phyloP scores from a whole-genome alignment of 2,329 filamentous ascomycete genomes.

The Colletotrichum sp. region DNA sequence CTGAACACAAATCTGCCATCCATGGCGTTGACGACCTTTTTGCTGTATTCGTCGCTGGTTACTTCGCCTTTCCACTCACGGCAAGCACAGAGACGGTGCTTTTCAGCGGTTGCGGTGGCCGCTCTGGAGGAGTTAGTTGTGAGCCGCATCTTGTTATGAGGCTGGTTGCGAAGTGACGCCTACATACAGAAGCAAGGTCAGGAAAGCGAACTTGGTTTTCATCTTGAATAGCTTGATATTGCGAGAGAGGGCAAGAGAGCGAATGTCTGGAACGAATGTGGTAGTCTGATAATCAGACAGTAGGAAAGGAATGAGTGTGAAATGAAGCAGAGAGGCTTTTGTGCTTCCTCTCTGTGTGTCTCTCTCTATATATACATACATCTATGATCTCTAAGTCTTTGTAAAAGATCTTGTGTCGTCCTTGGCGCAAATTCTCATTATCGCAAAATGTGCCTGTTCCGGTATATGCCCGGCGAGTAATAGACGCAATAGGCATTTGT shows the following conservation, averaged over 20 bases:
- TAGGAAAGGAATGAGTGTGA: too few relatives aligned
- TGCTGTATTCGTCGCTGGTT: background rate
- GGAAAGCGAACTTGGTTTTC: background rate
- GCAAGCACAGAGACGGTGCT: background rate
- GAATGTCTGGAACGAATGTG: too few relatives aligned
- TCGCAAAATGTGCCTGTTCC: too few relatives aligned
- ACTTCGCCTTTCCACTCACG: background rate
- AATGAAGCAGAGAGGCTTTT: too few relatives aligned
- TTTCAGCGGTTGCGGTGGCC: background rate
- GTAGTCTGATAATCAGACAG: too few relatives aligned
- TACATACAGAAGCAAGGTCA: background rate
- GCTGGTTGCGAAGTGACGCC: background rate
- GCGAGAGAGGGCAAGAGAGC: background rate
- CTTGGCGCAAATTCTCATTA: too few relatives aligned
- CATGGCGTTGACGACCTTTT: background rate
- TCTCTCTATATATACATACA: too few relatives aligned
- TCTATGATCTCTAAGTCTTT: too few relatives aligned
- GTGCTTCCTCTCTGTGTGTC: too few relatives aligned
- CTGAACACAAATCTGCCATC: background rate
- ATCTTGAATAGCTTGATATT: background rate
- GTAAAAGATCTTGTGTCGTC: too few relatives aligned
- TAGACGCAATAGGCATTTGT: too few relatives aligned
- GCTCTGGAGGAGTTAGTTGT: background rate
- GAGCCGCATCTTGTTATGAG: fast-evolving
- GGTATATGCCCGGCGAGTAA: too few relatives aligned